Percentiles rank a stretch among this genome's conserved stretches.
These are phyloP conservation scores for Starmera amethionina DNA, from an alignment of 805 yeast genomes.

Conservation along the genomic window DNA sequence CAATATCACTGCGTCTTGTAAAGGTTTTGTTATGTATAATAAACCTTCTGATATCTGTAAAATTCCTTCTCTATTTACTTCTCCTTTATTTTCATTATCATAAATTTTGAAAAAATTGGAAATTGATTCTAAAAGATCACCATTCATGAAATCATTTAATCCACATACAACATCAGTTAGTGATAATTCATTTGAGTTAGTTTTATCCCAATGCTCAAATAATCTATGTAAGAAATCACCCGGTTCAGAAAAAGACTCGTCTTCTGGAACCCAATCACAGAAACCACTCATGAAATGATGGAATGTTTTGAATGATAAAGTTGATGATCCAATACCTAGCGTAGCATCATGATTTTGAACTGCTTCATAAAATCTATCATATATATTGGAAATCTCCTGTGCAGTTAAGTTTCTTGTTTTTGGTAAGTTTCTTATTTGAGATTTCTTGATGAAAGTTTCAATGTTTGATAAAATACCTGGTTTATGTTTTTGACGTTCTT, in stretches of 20 bases:
- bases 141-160: conserved; percentile 54
- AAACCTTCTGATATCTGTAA: conserved; percentile 82
- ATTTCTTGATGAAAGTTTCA: conserved; percentile 82
- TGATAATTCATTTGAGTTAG: conserved; percentile 42
- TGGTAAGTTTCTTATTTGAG: conserved; percentile 82
- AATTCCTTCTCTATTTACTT: conserved; percentile 68
- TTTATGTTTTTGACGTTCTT: conserved; percentile 61
- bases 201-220: conserved; percentile 64
- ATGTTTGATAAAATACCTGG: conserved; percentile 76
- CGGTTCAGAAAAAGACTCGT: conserved; percentile 26
- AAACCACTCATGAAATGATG: conserved; percentile 66
- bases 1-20: conserved; percentile 62
- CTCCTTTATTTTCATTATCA: conserved; percentile 48
- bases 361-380: conserved; percentile 76
- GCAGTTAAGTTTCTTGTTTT: conserved; percentile 51
- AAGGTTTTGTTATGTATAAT: conserved; percentile 71
- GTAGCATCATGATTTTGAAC: conserved; percentile 54
- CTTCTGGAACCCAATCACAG: conserved; percentile 61
- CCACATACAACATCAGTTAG: conserved; percentile 68
- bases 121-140: conserved; percentile 70
- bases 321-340: conserved; percentile 45
- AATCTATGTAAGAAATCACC: conserved; percentile 49
- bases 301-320: conserved; percentile 69
- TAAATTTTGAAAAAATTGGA: conserved; percentile 73
- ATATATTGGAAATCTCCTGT: conserved; percentile 57